These are phyloP conservation scores for Coniochaeta ligniaria DNA, from an alignment of 2,329 filamentous ascomycete genomes.

Conservation along the genomic window DNA sequence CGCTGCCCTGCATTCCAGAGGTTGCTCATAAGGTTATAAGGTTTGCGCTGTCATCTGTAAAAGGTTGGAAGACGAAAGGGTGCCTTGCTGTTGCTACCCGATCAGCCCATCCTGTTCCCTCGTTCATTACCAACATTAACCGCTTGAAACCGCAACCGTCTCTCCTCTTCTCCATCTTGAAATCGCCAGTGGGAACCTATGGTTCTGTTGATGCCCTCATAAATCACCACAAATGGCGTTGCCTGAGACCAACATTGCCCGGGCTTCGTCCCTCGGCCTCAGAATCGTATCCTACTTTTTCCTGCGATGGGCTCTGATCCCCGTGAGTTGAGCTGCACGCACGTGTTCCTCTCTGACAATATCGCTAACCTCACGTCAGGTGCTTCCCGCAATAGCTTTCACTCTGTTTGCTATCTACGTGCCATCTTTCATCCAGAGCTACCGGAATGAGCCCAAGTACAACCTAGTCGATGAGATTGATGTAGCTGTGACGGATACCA, in stretches of 20 bases:
- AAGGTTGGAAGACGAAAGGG: constrained; percentile 5
- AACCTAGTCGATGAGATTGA: constrained; percentile 55
- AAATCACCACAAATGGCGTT: not conserved
- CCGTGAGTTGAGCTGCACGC: constrained; percentile 19
- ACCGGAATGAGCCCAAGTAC: constrained; percentile 48
- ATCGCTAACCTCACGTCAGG: constrained; percentile 8
- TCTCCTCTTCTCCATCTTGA: not conserved
- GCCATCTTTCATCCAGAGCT: constrained; percentile 54
- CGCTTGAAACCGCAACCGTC: not conserved
- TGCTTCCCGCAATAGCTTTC: constrained; percentile 34
- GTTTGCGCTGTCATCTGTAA: constrained; percentile 1
- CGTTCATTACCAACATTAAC: not conserved
- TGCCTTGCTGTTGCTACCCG: not conserved
- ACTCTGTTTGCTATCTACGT: constrained; percentile 60
- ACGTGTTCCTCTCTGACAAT: not conserved
- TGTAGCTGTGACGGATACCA: constrained; percentile 42
- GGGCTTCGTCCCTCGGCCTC: not conserved
- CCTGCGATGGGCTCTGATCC: constrained; percentile 20
- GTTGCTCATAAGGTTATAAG: too few relatives aligned
- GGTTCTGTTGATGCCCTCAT: not conserved
- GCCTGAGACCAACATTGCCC: not conserved
- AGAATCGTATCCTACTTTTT: constrained; percentile 6
- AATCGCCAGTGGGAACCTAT: not conserved
- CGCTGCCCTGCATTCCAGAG: not conserved
- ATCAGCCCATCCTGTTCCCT: not conserved